Percentiles rank a stretch among this genome's conserved stretches.
Conservation (phyloP, 306 rosid genomes). For the Vigna reflexopilosa region DNA sequence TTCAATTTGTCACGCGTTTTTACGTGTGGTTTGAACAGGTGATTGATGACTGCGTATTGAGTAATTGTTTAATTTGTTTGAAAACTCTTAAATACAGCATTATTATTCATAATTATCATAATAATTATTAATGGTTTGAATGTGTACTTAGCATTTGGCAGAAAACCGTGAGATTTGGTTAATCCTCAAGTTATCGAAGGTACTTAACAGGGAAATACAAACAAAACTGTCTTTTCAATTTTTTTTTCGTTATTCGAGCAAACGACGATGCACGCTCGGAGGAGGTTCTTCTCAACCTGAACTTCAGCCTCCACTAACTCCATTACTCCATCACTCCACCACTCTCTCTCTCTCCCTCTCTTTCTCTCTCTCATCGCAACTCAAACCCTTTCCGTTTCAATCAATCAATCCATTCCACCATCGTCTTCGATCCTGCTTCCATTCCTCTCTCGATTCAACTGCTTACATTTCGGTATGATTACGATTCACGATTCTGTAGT, state of each 20-base stretch:
- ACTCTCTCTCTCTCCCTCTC: background rate
- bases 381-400: conserved; percentile 8
- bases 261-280: conserved; percentile 48
- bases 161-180: background rate
- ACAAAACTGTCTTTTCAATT: conserved; percentile 47
- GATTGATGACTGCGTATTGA: background rate
- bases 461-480: conserved; percentile 27
- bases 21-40: background rate
- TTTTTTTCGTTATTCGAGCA: background rate
- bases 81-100: background rate
- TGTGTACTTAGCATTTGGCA: background rate
- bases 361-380: background rate
- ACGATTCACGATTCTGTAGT: background rate
- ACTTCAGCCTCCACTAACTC: background rate
- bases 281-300: conserved; percentile 51
- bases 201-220: background rate
- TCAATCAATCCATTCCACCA: background rate
- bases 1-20: background rate
- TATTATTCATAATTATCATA: too few relatives aligned
- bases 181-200: background rate
- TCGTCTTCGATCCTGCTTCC: background rate
- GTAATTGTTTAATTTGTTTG: background rate
- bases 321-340: background rate
- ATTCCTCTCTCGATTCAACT: background rate
- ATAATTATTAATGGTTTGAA: background rate